Evolutionary conservation across 2,329 filamentous ascomycete species (phyloP), one percentile per base, ranked within the genome.

Genomic region (Scorias spongiosa): DNA sequence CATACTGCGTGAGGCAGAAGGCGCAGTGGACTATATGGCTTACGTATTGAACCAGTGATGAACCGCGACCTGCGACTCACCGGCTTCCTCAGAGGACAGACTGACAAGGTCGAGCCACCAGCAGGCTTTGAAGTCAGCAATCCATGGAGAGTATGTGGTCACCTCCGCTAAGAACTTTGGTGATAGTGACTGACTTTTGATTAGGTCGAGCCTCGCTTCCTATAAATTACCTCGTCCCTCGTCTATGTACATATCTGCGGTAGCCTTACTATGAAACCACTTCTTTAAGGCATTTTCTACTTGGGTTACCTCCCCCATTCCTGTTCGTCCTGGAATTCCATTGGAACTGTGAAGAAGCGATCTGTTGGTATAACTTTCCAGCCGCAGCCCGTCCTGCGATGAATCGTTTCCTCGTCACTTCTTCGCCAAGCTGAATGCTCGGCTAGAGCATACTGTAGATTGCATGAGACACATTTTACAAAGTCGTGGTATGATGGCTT

Each of bases 71-170:
- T 70, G 56, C 65, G 77, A 49, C 66, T 81, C 54, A 81, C 77
- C 36, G 77, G 77, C 43, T 72, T 67, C 49, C 56, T 71, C 55
- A 67, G 77, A 63, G 76, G 75, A 47, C 77, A 81, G 58, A 74
- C 74, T 45, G 74, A 76, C 62, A 73, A 69, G 49, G 65, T 69
- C 40, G 62, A 65, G 46, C 77, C 77, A 28, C 76, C 76, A 26
- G 62, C 66, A 45, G 76, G 76, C 48, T 81, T 80, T 63, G 76
- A 80, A 62, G 59, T 80, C 56, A 80, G 72, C 71, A 79, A 78
- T 63, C 73, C 74, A 49, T 81, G 77, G 77, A 76, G 72, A 70
- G 76, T 80, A 69, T 46, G 70, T 58, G 17, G 29, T 7, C 15
- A 14, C 14, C 10, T 36, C 32, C 9, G 32, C 15, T 9, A 12